Evolutionary conservation across 164 flowering plant species (phyloP).

Genomic region (Berberis vulgaris): DNA sequence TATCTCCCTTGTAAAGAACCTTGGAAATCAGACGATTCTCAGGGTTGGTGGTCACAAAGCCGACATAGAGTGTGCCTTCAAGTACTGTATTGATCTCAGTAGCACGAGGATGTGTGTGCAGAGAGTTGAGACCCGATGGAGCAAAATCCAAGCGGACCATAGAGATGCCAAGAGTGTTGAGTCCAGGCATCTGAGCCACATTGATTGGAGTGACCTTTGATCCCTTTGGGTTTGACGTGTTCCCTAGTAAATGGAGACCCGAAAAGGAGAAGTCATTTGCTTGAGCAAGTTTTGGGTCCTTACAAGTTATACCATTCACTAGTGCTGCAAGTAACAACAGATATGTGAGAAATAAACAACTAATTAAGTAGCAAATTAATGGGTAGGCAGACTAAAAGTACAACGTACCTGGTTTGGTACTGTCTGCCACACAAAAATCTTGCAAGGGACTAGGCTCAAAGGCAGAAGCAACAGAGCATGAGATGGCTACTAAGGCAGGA

Average conservation of each 20-base stretch:
- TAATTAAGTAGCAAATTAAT: no score
- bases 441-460: neutral
- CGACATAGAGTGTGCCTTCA: no score
- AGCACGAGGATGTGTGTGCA: no score
- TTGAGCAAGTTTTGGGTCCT: neutral
- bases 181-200: neutral
- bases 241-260: neutral
- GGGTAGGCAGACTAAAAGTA: neutral
- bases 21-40: neutral
- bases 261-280: neutral
- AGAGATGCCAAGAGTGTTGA: neutral
- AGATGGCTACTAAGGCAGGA: neutral
- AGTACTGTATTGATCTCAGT: no score
- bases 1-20: neutral
- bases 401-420: neutral
- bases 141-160: neutral
- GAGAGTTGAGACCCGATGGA: neutral
- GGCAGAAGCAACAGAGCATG: neutral
- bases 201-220: neutral
- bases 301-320: neutral
- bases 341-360: neutral
- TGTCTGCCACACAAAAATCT: neutral
- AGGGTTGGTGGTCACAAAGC: neutral
- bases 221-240: neutral
- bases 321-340: neutral